Percentiles rank a stretch among this genome's conserved stretches.
phyloP scores from a whole-genome alignment of 345 rosid species.

The Salix brachista region DNA sequence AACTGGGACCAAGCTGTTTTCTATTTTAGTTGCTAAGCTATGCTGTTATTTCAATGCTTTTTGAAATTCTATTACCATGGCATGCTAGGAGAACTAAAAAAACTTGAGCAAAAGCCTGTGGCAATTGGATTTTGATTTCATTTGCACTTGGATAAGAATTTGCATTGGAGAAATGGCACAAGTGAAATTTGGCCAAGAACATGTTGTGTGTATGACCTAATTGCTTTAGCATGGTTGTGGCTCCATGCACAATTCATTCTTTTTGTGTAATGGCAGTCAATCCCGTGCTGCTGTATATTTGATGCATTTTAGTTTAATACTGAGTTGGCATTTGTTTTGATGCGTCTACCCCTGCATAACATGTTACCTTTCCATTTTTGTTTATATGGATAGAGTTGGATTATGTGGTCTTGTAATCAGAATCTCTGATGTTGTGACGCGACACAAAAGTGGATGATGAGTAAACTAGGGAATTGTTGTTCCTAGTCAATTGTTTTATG shows the following conservation, averaged over 20 bases:
- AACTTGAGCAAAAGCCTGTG: background rate
- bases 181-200: background rate
- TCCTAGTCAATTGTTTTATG: background rate
- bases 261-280: background rate
- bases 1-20: background rate
- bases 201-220: background rate
- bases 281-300: background rate
- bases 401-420: background rate
- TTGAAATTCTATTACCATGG: background rate
- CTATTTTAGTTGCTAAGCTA: background rate
- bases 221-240: background rate
- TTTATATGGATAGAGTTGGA: background rate
- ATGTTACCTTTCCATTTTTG: background rate
- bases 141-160: background rate
- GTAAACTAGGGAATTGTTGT: background rate
- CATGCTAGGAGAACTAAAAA: background rate
- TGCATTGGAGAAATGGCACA: background rate
- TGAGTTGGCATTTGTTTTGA: background rate
- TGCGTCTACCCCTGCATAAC: background rate
- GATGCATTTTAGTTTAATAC: background rate
- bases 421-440: background rate
- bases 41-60: background rate
- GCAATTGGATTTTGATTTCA: background rate
- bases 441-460: background rate
- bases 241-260: background rate